phyloP scores from a whole-genome alignment of 371 early-diverging fungal genomes.

The Mortierella polycephala region DNA sequence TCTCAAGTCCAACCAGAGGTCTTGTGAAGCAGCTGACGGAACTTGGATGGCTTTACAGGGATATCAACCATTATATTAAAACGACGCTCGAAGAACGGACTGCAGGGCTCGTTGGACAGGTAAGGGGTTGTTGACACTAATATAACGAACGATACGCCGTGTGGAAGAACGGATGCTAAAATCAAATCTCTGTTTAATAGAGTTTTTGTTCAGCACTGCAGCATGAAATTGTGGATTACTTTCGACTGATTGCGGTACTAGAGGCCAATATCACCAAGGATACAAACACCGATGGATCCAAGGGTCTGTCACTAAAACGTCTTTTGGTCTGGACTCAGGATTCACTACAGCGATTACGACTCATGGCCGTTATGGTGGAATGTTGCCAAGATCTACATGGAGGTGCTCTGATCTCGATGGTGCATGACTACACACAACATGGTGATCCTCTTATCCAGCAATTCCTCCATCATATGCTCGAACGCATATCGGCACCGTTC shows the following conservation, averaged over 20 bases:
- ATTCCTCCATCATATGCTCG: constrained; percentile 83
- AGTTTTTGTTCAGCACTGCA: constrained; percentile 86
- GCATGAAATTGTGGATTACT: constrained; percentile 82
- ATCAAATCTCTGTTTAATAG: constrained; percentile 54
- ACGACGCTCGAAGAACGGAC: constrained; percentile 55
- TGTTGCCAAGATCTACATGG: constrained; percentile 72
- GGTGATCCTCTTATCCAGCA: constrained; percentile 90
- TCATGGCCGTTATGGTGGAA: constrained; percentile 76
- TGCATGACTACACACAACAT: constrained; percentile 86
- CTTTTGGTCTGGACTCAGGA: constrained; percentile 91
- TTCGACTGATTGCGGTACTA: constrained; percentile 83
- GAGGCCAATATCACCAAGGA: constrained; percentile 80
- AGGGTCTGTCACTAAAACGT: constrained; percentile 80
- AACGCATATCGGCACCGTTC: constrained; percentile 86
- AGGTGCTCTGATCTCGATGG: constrained; percentile 81
- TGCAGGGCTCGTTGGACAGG: constrained; percentile 74
- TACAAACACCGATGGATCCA: constrained; percentile 35
- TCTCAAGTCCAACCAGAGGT: constrained; percentile 69
- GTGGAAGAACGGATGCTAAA: constrained; percentile 2
- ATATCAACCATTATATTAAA: constrained; percentile 63
- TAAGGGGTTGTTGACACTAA: constrained; percentile 12
- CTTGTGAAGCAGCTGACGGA: constrained; percentile 70
- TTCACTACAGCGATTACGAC: constrained; percentile 75
- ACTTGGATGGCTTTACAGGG: constrained; percentile 77
- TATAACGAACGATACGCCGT: neutral